These are phyloP conservation scores for Camellia oleifera DNA, from an alignment of 179 eudicot species.

Conservation along the genomic window DNA sequence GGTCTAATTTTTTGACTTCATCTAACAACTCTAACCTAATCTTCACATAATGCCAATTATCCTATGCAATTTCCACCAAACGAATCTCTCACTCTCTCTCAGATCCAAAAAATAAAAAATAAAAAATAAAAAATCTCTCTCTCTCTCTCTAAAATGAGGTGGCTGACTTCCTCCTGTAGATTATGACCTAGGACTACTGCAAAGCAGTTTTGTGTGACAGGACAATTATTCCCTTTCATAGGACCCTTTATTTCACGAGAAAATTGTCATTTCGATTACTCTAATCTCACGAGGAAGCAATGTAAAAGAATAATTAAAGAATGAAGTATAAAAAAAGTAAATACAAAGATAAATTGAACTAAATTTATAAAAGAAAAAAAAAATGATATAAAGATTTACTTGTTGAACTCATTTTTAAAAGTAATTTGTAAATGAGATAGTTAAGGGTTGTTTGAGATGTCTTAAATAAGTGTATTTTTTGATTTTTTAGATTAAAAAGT, in stretches of 20 bases:
- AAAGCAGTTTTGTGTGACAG: background rate
- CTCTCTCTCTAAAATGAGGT: background rate
- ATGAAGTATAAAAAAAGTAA: too few species aligned
- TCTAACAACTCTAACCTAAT: conserved; percentile 1
- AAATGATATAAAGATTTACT: too few species aligned
- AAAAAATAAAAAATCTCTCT: background rate
- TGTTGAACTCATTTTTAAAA: too few species aligned
- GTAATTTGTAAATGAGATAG: too few species aligned
- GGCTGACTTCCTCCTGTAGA: background rate
- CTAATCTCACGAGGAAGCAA: background rate
- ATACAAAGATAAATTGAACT: too few species aligned
- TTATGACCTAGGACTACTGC: background rate
- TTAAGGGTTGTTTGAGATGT: too few species aligned
- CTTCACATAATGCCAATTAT: background rate
- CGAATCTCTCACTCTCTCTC: background rate
- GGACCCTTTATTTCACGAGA: background rate
- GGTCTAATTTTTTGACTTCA: background rate
- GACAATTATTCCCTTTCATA: background rate
- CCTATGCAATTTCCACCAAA: background rate
- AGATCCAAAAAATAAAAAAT: too few species aligned
- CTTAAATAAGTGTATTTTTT: too few species aligned
- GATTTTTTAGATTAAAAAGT: too few species aligned
- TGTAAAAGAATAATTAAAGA: too few species aligned
- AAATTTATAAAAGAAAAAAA: too few species aligned
- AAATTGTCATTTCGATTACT: background rate